Evolutionary conservation across 2,329 filamentous ascomycete species (phyloP).

Genomic region (Coniosporium tulheliwenetii): DNA sequence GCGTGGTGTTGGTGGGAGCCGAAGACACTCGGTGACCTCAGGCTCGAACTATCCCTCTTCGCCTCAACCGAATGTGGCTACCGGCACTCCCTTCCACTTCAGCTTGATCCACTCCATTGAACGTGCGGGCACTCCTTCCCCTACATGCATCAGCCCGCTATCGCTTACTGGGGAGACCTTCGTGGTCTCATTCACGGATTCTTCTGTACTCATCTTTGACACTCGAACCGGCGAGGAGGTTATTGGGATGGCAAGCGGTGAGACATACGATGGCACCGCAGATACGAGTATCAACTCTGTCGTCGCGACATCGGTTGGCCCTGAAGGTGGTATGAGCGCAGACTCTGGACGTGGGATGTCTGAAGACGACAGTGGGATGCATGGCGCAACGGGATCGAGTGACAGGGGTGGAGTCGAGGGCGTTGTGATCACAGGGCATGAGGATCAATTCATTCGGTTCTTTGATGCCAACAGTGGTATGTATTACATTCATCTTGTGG

Average conservation of each 20-base stretch:
- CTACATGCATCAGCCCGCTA: conserved; percentile 87
- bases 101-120: conserved; percentile 78
- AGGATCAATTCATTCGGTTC: conserved; percentile 90
- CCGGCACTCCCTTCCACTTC: conserved; percentile 72
- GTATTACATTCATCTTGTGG: conserved; percentile 24
- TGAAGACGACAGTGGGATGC: conserved; percentile 59
- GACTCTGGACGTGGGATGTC: conserved; percentile 48
- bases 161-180: conserved; percentile 72
- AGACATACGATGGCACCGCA: conserved; percentile 80
- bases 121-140: conserved; percentile 53
- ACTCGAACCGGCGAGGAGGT: conserved; percentile 84
- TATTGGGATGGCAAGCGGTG: conserved; percentile 79
- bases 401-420: conserved; percentile 66
- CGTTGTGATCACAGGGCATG: conserved; percentile 88
- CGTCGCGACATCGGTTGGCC: conserved; percentile 68
- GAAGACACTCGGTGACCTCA: conserved; percentile 85
- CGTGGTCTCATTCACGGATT: conserved; percentile 84
- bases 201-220: conserved; percentile 81
- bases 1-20: conserved; percentile 55
- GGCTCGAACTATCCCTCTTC: conserved; percentile 83
- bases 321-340: conserved; percentile 44
- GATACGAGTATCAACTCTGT: conserved; percentile 80
- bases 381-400: conserved; percentile 69
- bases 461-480: conserved; percentile 98
- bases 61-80: conserved; percentile 77